These are phyloP conservation scores for Metschnikowia anglica DNA, from an alignment of 805 yeast species.

Conservation along the genomic window DNA sequence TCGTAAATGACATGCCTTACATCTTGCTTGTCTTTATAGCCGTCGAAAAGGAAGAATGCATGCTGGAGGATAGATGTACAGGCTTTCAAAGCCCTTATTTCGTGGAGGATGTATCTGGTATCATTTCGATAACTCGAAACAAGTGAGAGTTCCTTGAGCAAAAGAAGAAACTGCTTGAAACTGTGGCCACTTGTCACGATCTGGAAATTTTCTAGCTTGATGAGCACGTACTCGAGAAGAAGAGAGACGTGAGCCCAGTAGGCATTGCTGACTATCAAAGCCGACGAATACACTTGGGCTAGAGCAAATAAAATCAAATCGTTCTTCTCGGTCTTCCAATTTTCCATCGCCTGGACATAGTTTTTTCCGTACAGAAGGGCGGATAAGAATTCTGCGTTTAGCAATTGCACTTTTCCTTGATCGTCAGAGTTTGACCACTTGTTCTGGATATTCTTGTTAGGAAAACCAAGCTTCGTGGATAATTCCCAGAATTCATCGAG, in stretches of 20 bases:
- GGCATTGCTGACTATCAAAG: slow-evolving; percentile 19
- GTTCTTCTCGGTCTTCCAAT: slow-evolving; percentile 23
- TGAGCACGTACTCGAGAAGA: slow-evolving; percentile 24
- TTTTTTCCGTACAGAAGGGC: slow-evolving; percentile 25
- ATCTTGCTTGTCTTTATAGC: slow-evolving; percentile 31
- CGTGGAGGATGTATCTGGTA: slow-evolving; percentile 5
- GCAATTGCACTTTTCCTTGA: slow-evolving; percentile 24
- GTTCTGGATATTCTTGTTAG: slow-evolving; percentile 23
- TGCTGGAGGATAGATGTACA: slow-evolving; percentile 20
- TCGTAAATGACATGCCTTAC: slow-evolving; percentile 10
- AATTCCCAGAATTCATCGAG: slow-evolving; percentile 20
- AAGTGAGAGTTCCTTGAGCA: slow-evolving; percentile 17
- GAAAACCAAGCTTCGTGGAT: slow-evolving; percentile 31
- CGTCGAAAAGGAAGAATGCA: slow-evolving; percentile 29
- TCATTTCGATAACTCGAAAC: slow-evolving; percentile 5
- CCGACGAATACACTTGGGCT: slow-evolving; percentile 30
- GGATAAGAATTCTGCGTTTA: slow-evolving; percentile 29
- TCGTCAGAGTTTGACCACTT: slow-evolving; percentile 27
- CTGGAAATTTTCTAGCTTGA: slow-evolving; percentile 19
- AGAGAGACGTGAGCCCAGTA: slow-evolving; percentile 33
- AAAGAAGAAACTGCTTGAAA: slow-evolving; percentile 26
- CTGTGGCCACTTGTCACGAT: slow-evolving; percentile 22
- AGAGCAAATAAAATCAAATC: slow-evolving; percentile 29
- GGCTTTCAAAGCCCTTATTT: slow-evolving; percentile 7
- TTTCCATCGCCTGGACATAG: slow-evolving; percentile 21